These are phyloP conservation scores for Phylloporus sp. DNA, from an alignment of 768 basidiomycete genomes.

Conservation along the genomic window DNA sequence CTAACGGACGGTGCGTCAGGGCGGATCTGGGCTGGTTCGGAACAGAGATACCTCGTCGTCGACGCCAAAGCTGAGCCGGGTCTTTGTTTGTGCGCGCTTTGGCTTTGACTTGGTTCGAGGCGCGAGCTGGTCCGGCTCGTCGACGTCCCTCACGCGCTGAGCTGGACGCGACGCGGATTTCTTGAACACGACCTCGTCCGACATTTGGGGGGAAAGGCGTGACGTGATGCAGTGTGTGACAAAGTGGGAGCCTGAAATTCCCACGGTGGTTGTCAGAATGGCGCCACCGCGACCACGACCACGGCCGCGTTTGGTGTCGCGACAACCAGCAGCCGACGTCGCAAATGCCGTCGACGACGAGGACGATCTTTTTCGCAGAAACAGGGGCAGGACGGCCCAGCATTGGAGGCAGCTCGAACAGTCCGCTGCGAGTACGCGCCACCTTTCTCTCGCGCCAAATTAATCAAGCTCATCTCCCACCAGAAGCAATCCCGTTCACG, in stretches of 20 bases:
- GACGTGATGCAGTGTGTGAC: slow-evolving; percentile 26
- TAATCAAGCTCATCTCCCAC: slow-evolving; percentile 5
- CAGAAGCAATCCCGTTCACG: slow-evolving; percentile 22
- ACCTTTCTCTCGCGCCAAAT: neutral
- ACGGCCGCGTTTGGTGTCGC: slow-evolving; percentile 44
- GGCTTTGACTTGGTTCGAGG: slow-evolving; percentile 68
- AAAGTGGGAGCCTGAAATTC: slow-evolving; percentile 11
- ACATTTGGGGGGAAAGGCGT: slow-evolving; percentile 16
- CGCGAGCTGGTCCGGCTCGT: slow-evolving; percentile 51
- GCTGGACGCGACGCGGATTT: slow-evolving; percentile 37
- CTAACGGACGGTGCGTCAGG: slow-evolving; percentile 37
- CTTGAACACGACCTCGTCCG: slow-evolving; percentile 38
- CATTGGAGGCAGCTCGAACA: slow-evolving; percentile 59
- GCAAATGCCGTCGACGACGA: slow-evolving; percentile 40
- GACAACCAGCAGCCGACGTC: slow-evolving; percentile 5
- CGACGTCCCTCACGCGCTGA: slow-evolving; percentile 37
- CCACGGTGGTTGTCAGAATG: slow-evolving; percentile 27
- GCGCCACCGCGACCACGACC: slow-evolving; percentile 40
- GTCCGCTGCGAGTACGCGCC: slow-evolving; percentile 47
- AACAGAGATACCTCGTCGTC: slow-evolving; percentile 52
- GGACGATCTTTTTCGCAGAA: slow-evolving; percentile 68
- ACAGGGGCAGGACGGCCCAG: slow-evolving; percentile 48
- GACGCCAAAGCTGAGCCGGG: slow-evolving; percentile 74
- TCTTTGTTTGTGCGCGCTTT: slow-evolving; percentile 61
- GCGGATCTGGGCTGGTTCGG: slow-evolving; percentile 2